Evolutionary conservation across 2,329 filamentous ascomycete species (phyloP).

Genomic region (Calonectria pteridis): DNA sequence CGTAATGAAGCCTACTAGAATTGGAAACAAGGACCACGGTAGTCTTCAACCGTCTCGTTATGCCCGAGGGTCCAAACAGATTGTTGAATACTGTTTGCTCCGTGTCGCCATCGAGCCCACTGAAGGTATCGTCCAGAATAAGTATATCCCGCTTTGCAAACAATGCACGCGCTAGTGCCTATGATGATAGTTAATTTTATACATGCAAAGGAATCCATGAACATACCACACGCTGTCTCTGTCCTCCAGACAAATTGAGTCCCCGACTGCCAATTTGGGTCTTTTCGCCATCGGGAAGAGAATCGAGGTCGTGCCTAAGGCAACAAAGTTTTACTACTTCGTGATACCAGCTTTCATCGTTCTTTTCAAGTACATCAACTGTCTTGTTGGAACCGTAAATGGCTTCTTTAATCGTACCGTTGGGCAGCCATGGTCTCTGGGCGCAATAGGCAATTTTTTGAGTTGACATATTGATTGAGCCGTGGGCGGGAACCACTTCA

Average conservation of each 20-base stretch:
- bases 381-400: not conserved
- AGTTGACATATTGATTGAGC: not conserved
- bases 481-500: not conserved
- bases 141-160: not conserved
- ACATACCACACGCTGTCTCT: not conserved
- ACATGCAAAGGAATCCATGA: accelerated
- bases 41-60: not conserved
- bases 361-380: not conserved
- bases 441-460: not conserved
- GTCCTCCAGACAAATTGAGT: not conserved
- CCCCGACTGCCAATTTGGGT: not conserved
- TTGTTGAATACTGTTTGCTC: not conserved
- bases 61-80: not conserved
- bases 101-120: not conserved
- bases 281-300: not conserved
- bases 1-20: not conserved
- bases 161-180: not conserved
- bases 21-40: not conserved
- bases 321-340: not conserved
- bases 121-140: not conserved
- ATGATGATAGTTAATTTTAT: not conserved
- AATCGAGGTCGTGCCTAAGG: not conserved
- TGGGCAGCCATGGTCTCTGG: not conserved
- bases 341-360: not conserved
- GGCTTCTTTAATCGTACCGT: not conserved